phyloP scores from a whole-genome alignment of 148 eudicot species.

The Dianthus caryophyllus region DNA sequence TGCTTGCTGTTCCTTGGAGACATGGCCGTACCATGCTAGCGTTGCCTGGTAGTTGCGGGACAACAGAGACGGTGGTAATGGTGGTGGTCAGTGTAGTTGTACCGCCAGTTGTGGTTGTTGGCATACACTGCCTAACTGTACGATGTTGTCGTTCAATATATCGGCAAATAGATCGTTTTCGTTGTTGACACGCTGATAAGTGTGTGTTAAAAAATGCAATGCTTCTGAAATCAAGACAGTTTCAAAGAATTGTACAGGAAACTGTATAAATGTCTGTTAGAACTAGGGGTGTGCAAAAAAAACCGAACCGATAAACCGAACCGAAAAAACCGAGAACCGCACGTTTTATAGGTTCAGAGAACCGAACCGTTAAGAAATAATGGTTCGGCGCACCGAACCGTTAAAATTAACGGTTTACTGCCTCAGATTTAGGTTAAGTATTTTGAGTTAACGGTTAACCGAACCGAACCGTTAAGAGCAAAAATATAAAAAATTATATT shows the following conservation, averaged over 20 bases:
- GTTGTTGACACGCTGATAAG: slow-evolving; percentile 21
- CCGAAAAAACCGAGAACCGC: no score
- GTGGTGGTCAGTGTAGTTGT: background rate
- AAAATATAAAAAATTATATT: no score
- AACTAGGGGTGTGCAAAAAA: no score
- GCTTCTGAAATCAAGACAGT: background rate
- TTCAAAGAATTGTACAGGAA: background rate
- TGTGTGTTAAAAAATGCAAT: background rate
- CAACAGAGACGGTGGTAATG: slow-evolving; percentile 17
- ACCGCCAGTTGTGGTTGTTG: slow-evolving; percentile 7
- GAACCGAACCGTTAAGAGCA: no score
- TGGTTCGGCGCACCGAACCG: no score
- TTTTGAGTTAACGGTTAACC: no score
- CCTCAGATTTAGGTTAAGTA: no score
- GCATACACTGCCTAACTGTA: slow-evolving; percentile 52
- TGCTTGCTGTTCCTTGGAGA: slow-evolving; percentile 61
- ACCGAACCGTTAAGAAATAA: no score
- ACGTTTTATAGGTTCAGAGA: no score
- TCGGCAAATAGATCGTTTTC: slow-evolving; percentile 80
- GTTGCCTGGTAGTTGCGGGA: slow-evolving; percentile 6
- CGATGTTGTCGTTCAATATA: slow-evolving; percentile 74
- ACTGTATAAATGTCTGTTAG: no score
- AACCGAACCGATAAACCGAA: no score
- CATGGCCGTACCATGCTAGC: background rate
- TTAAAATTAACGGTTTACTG: no score